Conservation (phyloP, 2,329 filamentous ascomycete species). For the Talaromyces sp. region DNA sequence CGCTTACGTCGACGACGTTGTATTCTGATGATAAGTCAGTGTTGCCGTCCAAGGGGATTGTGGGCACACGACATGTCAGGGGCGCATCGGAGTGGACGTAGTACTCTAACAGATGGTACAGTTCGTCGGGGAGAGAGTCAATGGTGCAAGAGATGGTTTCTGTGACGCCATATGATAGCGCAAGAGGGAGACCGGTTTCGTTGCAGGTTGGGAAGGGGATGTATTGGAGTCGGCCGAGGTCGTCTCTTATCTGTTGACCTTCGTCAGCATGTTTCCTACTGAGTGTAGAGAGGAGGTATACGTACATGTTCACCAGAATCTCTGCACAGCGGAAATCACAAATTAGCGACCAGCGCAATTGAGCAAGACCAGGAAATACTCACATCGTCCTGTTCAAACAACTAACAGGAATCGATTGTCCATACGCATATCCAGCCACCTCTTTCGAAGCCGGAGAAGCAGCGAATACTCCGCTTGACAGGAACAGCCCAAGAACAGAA, state of each 20-base stretch:
- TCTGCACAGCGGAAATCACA: conserved; percentile 20
- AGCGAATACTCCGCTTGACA: conserved; percentile 7
- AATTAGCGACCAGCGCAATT: conserved; percentile 7
- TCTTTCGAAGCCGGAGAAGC: conserved; percentile 9
- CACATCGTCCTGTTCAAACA: conserved; percentile 74
- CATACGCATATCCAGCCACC: conserved; percentile 46
- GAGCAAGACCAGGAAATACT: conserved; percentile 37
- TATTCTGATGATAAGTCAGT: neutral
- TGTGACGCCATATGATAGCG: conserved; percentile 76
- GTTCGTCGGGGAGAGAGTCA: conserved; percentile 51
- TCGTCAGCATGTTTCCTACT: neutral
- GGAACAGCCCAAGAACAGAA: conserved; percentile 18
- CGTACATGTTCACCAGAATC: conserved; percentile 37
- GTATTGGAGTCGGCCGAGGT: conserved; percentile 81
- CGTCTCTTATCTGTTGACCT: conserved; percentile 64
- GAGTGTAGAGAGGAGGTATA: conserved; percentile 14
- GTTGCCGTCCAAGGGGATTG: conserved; percentile 57
- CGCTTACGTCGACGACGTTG: conserved; percentile 49
- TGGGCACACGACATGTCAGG: conserved; percentile 82
- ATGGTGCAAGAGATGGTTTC: conserved; percentile 61
- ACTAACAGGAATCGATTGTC: conserved; percentile 66
- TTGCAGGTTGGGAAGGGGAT: conserved; percentile 87
- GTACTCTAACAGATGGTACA: conserved; percentile 67
- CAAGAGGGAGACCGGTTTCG: conserved; percentile 78
- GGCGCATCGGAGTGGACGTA: conserved; percentile 97